phyloP scores from a whole-genome alignment of 768 basidiomycete species.

The Naganishia friedmannii region DNA sequence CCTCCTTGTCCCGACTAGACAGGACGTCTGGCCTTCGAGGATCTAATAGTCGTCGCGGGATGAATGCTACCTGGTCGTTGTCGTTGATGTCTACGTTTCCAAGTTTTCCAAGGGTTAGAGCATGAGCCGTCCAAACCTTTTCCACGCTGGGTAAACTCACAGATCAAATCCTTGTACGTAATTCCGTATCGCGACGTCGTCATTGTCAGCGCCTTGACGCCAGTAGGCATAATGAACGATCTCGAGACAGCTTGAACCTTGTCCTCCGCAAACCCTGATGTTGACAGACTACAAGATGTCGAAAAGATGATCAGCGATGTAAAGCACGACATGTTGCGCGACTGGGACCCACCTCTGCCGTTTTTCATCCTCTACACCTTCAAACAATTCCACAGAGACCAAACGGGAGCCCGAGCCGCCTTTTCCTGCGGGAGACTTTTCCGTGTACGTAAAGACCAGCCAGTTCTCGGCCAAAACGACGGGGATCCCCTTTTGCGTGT shows the following conservation, averaged over 20 bases:
- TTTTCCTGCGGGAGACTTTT: conserved; percentile 57
- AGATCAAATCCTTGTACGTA: conserved; percentile 76
- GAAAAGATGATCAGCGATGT: background rate
- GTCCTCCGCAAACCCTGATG: conserved; percentile 60
- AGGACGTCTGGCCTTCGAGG: conserved; percentile 76
- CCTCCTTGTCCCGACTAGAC: conserved; percentile 74
- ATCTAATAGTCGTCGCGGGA: conserved; percentile 71
- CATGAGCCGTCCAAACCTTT: background rate
- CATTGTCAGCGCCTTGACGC: conserved; percentile 66
- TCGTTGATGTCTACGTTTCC: conserved; percentile 66
- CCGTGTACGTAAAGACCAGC: conserved; percentile 84
- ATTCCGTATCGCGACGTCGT: conserved; percentile 88
- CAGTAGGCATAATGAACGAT: conserved; percentile 67
- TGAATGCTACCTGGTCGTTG: conserved; percentile 68
- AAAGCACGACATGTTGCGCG: background rate
- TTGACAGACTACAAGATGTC: background rate
- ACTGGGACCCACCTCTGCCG: conserved; percentile 71
- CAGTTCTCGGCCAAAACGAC: conserved; percentile 80
- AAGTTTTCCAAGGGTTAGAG: background rate
- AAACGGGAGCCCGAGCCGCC: conserved; percentile 66
- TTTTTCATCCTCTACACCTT: conserved; percentile 66
- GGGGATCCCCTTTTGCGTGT: conserved; percentile 55
- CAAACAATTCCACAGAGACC: conserved; percentile 84
- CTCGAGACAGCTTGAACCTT: conserved; percentile 65
- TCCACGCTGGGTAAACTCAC: conserved; percentile 56